Evolutionary conservation across 768 basidiomycete species (phyloP).

Genomic region (Termitomyces sp.): DNA sequence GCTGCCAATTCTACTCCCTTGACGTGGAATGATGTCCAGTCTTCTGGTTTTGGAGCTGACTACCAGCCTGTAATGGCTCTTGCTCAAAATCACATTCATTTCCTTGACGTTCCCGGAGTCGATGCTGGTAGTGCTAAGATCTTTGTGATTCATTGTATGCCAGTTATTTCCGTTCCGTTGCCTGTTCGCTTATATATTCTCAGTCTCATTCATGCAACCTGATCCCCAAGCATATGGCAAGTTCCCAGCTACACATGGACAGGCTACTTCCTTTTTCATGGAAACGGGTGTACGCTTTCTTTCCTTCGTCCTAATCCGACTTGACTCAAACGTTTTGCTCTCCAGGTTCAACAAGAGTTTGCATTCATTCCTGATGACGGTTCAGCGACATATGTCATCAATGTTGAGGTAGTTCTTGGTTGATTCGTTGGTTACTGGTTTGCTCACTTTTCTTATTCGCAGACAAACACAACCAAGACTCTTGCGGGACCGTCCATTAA

Average conservation of each 20-base stretch:
- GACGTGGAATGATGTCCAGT: conserved; percentile 63
- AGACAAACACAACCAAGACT: conserved; percentile 65
- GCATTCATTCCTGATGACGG: conserved; percentile 77
- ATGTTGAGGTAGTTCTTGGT: conserved; percentile 49
- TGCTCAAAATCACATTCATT: conserved; percentile 85
- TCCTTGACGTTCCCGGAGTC: conserved; percentile 68
- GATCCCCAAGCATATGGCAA: conserved; percentile 59
- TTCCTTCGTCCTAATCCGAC: conserved; percentile 18
- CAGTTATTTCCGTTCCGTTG: background rate
- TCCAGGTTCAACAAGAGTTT: conserved; percentile 67
- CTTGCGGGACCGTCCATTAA: conserved; percentile 60
- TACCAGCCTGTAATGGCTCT: conserved; percentile 79
- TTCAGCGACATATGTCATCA: conserved; percentile 68
- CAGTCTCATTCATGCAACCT: conserved; percentile 82
- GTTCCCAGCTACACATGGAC: conserved; percentile 70
- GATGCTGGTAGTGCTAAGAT: conserved; percentile 72
- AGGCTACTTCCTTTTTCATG: conserved; percentile 71
- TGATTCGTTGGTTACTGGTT: background rate
- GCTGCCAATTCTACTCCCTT: conserved; percentile 57
- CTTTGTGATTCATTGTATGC: conserved; percentile 87
- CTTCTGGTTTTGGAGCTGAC: conserved; percentile 50
- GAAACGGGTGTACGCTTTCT: conserved; percentile 42
- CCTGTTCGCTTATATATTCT: background rate
- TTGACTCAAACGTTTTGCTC: background rate
- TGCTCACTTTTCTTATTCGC: background rate